Conservation (phyloP, 768 basidiomycete species). For the Gloeostereum incarnatum region DNA sequence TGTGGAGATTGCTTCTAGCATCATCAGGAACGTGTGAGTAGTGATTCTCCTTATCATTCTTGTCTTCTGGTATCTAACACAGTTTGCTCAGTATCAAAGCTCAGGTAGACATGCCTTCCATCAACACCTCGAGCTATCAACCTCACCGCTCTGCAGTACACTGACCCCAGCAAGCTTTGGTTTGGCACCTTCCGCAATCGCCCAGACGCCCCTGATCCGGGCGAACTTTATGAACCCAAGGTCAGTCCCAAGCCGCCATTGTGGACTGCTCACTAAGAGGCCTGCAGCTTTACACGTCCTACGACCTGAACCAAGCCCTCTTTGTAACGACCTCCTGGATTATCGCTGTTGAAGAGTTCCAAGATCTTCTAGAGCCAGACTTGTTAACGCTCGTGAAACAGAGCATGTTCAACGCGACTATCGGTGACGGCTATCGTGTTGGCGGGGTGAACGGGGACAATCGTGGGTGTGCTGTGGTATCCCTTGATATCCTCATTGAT, state of each 20-base stretch:
- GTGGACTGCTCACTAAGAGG: not conserved
- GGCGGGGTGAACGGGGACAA: slow-evolving; percentile 20
- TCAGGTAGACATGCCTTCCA: not conserved
- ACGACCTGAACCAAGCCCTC: slow-evolving; percentile 17
- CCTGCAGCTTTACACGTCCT: slow-evolving; percentile 15
- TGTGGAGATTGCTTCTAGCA: slow-evolving; percentile 11
- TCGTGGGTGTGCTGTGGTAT: slow-evolving; percentile 9
- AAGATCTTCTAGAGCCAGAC: slow-evolving; percentile 15
- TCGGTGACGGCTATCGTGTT: slow-evolving; percentile 21
- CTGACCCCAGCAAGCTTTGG: slow-evolving; percentile 17
- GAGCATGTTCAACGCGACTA: slow-evolving; percentile 22
- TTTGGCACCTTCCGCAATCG: slow-evolving; percentile 16
- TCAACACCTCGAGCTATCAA: not conserved
- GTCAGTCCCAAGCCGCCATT: not conserved
- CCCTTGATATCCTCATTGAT: not conserved
- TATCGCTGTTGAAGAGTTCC: slow-evolving; percentile 20
- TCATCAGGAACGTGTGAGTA: slow-evolving; percentile 16
- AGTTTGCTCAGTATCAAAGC: not conserved
- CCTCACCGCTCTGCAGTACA: slow-evolving; percentile 9
- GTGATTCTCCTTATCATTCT: not conserved
- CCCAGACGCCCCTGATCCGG: slow-evolving; percentile 9
- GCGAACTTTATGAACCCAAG: slow-evolving; percentile 10
- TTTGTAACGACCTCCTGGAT: slow-evolving; percentile 21
- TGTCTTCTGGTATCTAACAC: not conserved
- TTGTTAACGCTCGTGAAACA: slow-evolving; percentile 15